Conservation (phyloP, 225 moss, liverwort and hornwort species). For the Sphagnum contortum region DNA sequence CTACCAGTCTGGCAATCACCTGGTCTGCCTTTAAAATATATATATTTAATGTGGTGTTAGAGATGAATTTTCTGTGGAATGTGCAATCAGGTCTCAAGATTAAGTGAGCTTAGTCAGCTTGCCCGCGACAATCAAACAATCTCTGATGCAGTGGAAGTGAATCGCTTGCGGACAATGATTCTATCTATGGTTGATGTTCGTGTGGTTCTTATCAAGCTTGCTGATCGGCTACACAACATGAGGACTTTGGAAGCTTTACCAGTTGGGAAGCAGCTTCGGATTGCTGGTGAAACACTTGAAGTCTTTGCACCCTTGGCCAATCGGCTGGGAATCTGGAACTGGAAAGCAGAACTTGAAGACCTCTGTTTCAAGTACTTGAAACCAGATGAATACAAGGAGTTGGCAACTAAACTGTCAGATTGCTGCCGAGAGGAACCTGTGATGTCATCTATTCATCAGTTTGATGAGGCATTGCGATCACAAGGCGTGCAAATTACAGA, state of each 20-base stretch:
- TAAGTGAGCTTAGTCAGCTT: constrained; percentile 73
- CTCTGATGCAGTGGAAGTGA: constrained; percentile 55
- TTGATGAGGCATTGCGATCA: constrained; percentile 45
- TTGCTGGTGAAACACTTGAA: constrained; percentile 71
- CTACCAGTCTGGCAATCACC: too few species aligned
- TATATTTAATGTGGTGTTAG: not conserved
- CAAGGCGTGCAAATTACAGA: constrained; percentile 60
- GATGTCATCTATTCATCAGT: constrained; percentile 55
- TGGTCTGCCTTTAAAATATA: too few species aligned
- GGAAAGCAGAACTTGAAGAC: constrained; percentile 98
- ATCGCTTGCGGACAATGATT: constrained; percentile 76
- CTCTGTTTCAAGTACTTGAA: constrained; percentile 73
- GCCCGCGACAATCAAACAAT: constrained; percentile 61
- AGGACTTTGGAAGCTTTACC: constrained; percentile 72
- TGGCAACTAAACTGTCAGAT: constrained; percentile 43
- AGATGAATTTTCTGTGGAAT: not conserved
- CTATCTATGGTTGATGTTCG: constrained; percentile 86
- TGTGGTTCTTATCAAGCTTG: constrained; percentile 84
- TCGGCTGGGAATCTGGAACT: constrained; percentile 88
- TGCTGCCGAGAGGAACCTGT: constrained; percentile 61
- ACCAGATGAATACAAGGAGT: constrained; percentile 47
- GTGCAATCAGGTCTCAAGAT: constrained; percentile 60
- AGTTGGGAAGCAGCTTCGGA: constrained; percentile 44
- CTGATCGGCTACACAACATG: constrained; percentile 82
- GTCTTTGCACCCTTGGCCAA: constrained; percentile 82